Conservation (phyloP, 257 asterid species). For the Petunia axillaris region DNA sequence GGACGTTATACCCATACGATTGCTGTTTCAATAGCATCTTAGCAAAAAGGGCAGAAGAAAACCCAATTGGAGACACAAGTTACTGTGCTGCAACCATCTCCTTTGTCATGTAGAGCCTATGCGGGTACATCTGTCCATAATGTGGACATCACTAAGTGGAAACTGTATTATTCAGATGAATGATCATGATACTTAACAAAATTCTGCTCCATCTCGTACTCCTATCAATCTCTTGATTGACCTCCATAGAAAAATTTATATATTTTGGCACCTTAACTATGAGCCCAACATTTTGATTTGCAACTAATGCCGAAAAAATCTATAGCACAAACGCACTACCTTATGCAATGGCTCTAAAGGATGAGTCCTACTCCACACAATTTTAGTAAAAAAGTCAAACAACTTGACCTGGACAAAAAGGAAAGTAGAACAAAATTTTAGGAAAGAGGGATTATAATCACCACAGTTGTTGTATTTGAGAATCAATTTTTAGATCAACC, state of each 20-base stretch:
- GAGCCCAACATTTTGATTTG: not conserved
- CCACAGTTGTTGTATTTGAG: too few species aligned
- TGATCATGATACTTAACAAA: not conserved
- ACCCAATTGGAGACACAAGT: not conserved
- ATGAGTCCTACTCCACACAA: not conserved
- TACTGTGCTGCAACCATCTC: not conserved
- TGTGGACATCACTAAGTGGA: slow-evolving; percentile 15
- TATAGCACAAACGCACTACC: not conserved
- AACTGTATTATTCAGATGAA: slow-evolving; percentile 11
- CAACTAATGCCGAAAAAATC: not conserved
- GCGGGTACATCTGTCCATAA: not conserved
- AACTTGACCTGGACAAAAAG: not conserved
- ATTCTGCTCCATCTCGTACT: not conserved
- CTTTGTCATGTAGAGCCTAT: not conserved
- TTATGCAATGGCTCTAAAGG: not conserved
- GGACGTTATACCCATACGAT: not conserved
- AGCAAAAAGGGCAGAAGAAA: slow-evolving; percentile 7
- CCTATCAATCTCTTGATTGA: not conserved
- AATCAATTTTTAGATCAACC: too few species aligned
- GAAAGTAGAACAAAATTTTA: not conserved
- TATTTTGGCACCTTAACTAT: not conserved
- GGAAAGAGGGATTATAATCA: too few species aligned
- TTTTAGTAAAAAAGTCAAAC: not conserved
- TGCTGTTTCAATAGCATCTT: not conserved
- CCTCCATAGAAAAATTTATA: not conserved